A percentile compares a stretch with the other conserved stretches of the same genome.
Evolutionary conservation across 2,329 filamentous ascomycete genomes (phyloP).

Genomic region (Zalaria sp.): DNA sequence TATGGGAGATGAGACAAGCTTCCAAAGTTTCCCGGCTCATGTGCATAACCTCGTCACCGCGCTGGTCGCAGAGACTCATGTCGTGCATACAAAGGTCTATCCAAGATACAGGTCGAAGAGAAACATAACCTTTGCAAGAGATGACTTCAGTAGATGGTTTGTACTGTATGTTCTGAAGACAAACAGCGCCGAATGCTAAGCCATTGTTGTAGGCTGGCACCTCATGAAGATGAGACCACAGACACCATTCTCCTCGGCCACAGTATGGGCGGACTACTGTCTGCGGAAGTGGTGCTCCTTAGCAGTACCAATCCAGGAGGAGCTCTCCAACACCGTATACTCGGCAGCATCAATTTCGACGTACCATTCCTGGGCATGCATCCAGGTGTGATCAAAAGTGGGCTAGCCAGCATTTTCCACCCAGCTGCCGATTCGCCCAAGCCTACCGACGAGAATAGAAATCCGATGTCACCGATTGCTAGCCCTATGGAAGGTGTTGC

Average conservation of each 20-base stretch:
- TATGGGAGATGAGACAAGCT: slow-evolving; percentile 77
- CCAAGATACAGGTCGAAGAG: slow-evolving; percentile 66
- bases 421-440: slow-evolving; percentile 12
- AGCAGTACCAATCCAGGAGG: slow-evolving; percentile 15
- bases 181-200: too few species aligned
- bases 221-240: slow-evolving; percentile 58
- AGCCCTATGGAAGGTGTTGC: background rate
- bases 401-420: slow-evolving; percentile 63
- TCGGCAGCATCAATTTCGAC: slow-evolving; percentile 73
- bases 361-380: slow-evolving; percentile 81
- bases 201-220: slow-evolving; percentile 42
- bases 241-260: slow-evolving; percentile 78
- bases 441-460: background rate
- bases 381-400: slow-evolving; percentile 71
- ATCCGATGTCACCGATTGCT: background rate
- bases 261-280: slow-evolving; percentile 76
- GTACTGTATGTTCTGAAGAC: slow-evolving; percentile 5
- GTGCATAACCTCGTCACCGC: slow-evolving; percentile 61
- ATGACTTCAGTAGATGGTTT: slow-evolving; percentile 70
- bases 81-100: slow-evolving; percentile 77
- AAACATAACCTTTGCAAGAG: slow-evolving; percentile 56
- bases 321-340: slow-evolving; percentile 56
- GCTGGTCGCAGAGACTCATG: slow-evolving; percentile 56
- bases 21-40: slow-evolving; percentile 76
- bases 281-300: slow-evolving; percentile 63